These are phyloP conservation scores for Podaxis sp. DNA, from an alignment of 768 basidiomycete genomes.

Conservation along the genomic window DNA sequence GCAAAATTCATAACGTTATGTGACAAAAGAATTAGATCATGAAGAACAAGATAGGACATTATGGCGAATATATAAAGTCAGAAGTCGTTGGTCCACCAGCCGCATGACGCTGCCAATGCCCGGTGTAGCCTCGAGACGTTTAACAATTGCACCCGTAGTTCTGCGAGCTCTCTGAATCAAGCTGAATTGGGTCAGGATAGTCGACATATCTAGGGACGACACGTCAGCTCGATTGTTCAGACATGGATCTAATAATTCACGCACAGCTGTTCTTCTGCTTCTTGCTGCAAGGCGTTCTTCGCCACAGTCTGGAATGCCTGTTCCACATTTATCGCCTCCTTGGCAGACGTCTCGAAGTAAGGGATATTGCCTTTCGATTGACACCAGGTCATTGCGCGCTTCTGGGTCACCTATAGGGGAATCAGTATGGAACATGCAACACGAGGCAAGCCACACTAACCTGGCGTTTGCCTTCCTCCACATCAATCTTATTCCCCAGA, in stretches of 20 bases:
- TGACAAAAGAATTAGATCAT: conserved; percentile 14
- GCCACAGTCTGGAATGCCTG: conserved; percentile 99
- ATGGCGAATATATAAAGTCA: conserved; percentile 15
- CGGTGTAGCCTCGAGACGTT: conserved; percentile 17
- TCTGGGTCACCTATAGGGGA: conserved; percentile 84
- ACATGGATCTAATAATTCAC: conserved; percentile 26
- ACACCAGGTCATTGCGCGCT: conserved; percentile 99
- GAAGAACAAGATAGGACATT: conserved; percentile 14
- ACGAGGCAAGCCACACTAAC: conserved; percentile 40
- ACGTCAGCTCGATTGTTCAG: conserved; percentile 12
- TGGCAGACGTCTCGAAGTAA: conserved; percentile 99
- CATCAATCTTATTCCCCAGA: conserved; percentile 99
- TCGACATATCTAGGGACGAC: conserved; percentile 77
- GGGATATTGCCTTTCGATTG: conserved; percentile 99
- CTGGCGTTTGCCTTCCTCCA: conserved; percentile 98
- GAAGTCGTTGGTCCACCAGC: conserved; percentile 4
- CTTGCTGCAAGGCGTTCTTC: conserved; percentile 98
- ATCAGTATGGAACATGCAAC: background rate
- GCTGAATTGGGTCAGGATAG: conserved; percentile 98
- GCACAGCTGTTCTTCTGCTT: conserved; percentile 93
- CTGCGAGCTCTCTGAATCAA: conserved; percentile 91
- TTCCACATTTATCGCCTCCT: conserved; percentile 99
- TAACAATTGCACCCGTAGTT: conserved; percentile 91
- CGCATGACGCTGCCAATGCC: conserved; percentile 7
- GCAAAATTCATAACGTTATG: conserved; percentile 13